phyloP scores from a whole-genome alignment of 345 rosid genomes.

The Carallia brachiata region DNA sequence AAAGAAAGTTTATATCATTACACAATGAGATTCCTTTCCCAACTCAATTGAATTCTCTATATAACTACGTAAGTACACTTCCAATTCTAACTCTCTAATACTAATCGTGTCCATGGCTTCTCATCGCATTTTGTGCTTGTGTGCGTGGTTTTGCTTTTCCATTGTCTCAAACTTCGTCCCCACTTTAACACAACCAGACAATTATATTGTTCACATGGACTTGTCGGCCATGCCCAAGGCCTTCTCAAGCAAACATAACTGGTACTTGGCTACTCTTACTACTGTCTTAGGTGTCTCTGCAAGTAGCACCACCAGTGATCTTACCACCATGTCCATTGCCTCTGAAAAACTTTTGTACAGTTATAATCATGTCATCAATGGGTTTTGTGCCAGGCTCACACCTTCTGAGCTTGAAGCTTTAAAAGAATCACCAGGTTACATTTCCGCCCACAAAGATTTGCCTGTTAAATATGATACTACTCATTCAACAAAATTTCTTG shows the following conservation, averaged over 20 bases:
- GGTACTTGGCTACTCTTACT: conserved; percentile 21
- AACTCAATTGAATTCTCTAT: background rate
- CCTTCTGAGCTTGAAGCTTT: conserved; percentile 23
- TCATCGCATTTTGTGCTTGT: background rate
- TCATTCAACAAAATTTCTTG: conserved; percentile 21
- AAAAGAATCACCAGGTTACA: conserved; percentile 16
- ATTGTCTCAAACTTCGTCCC: conserved; percentile 5
- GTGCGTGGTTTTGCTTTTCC: background rate
- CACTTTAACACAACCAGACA: conserved; percentile 14
- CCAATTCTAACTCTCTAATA: background rate
- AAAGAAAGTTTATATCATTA: background rate
- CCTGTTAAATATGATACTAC: conserved; percentile 27
- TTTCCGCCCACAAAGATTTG: conserved; percentile 17
- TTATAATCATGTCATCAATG: conserved; percentile 21
- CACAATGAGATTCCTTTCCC: background rate
- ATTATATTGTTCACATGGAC: conserved; percentile 31
- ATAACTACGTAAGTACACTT: background rate
- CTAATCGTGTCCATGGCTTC: conserved; percentile 10
- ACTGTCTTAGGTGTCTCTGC: background rate
- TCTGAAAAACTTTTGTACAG: conserved; percentile 15
- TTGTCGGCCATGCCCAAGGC: conserved; percentile 22
- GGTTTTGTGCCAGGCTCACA: conserved; percentile 25
- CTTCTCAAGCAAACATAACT: conserved; percentile 18
- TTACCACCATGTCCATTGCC: background rate
- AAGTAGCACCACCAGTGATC: background rate